Evolutionary conservation across 176 grass and related monocot genomes (phyloP).

Genomic region (Elymus sibiricus): DNA sequence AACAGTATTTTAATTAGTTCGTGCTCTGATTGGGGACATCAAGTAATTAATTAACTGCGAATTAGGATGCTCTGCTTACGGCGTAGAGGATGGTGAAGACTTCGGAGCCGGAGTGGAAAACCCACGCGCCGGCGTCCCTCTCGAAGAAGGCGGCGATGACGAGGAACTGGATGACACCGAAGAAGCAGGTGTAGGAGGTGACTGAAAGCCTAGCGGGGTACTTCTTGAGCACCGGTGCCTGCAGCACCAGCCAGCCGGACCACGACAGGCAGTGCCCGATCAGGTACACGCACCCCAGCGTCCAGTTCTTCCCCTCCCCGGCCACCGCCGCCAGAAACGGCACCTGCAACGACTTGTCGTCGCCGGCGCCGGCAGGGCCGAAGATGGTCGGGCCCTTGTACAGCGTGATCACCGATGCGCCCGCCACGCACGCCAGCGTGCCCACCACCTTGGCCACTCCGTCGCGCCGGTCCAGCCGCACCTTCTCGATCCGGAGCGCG

Average conservation of each 20-base stretch:
- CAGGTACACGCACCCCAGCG: slow-evolving; percentile 84
- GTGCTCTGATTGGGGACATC: not conserved
- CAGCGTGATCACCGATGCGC: slow-evolving; percentile 84
- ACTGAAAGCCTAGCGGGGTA: slow-evolving; percentile 89
- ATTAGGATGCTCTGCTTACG: slow-evolving; percentile 20
- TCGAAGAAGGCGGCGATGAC: slow-evolving; percentile 96
- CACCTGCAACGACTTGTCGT: not conserved
- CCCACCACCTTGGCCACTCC: slow-evolving; percentile 79
- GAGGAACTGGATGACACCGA: slow-evolving; percentile 97
- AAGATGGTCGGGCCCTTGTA: slow-evolving; percentile 91
- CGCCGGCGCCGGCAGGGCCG: slow-evolving; percentile 18
- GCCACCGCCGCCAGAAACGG: slow-evolving; percentile 12
- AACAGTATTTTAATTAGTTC: not conserved
- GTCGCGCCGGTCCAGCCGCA: slow-evolving; percentile 67
- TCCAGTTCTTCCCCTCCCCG: slow-evolving; percentile 72
- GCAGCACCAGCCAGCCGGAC: slow-evolving; percentile 97
- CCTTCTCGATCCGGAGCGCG: slow-evolving; percentile 82
- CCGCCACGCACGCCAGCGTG: slow-evolving; percentile 77
- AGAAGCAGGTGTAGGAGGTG: slow-evolving; percentile 98
- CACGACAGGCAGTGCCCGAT: slow-evolving; percentile 98
- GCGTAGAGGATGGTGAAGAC: slow-evolving; percentile 97
- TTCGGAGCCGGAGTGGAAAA: slow-evolving; percentile 88
- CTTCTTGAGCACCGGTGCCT: slow-evolving; percentile 92
- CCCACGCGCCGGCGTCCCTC: slow-evolving; percentile 78
- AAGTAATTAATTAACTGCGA: no score